Percentiles rank a stretch among this genome's conserved stretches.
These are phyloP conservation scores for Cystoderma amianthinum DNA, from an alignment of 768 basidiomycete species.

Conservation along the genomic window DNA sequence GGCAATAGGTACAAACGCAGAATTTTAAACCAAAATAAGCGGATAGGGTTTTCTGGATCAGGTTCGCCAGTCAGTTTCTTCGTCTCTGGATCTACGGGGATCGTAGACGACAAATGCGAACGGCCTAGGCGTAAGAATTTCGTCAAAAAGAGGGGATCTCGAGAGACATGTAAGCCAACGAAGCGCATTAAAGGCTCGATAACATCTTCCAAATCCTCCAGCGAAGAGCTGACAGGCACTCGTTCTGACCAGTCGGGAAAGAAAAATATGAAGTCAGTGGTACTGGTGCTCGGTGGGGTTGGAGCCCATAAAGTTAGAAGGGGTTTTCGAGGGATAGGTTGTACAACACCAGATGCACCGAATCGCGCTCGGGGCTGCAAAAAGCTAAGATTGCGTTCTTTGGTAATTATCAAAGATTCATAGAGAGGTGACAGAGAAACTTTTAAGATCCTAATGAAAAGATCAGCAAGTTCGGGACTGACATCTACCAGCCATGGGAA, in stretches of 20 bases:
- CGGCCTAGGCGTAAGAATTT: conserved; percentile 79
- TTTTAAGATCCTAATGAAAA: conserved; percentile 72
- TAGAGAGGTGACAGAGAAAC: conserved; percentile 68
- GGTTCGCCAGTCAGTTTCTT: conserved; percentile 51
- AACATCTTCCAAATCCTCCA: conserved; percentile 69
- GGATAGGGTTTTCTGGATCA: conserved; percentile 52
- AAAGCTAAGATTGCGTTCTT: conserved; percentile 58
- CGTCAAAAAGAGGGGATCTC: conserved; percentile 71
- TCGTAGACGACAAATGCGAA: conserved; percentile 47
- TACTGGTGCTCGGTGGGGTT: conserved; percentile 69
- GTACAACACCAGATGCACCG: conserved; percentile 46
- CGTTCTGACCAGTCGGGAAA: conserved; percentile 77
- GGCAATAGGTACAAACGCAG: conserved; percentile 80
- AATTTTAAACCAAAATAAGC: conserved; percentile 81
- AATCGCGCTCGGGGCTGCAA: conserved; percentile 58
- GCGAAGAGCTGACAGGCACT: conserved; percentile 54
- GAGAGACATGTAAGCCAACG: conserved; percentile 73
- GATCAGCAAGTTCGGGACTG: conserved; percentile 78
- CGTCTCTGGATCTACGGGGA: conserved; percentile 49
- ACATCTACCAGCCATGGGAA: conserved; percentile 83
- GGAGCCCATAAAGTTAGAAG: conserved; percentile 75
- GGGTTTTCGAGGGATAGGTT: conserved; percentile 51
- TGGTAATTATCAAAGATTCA: conserved; percentile 39
- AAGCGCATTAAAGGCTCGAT: conserved; percentile 77
- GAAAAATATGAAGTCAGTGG: conserved; percentile 83